Base-by-base conservation (phyloP, 2,329 filamentous ascomycete species). In the Microcyclospora pomicola region DNA sequence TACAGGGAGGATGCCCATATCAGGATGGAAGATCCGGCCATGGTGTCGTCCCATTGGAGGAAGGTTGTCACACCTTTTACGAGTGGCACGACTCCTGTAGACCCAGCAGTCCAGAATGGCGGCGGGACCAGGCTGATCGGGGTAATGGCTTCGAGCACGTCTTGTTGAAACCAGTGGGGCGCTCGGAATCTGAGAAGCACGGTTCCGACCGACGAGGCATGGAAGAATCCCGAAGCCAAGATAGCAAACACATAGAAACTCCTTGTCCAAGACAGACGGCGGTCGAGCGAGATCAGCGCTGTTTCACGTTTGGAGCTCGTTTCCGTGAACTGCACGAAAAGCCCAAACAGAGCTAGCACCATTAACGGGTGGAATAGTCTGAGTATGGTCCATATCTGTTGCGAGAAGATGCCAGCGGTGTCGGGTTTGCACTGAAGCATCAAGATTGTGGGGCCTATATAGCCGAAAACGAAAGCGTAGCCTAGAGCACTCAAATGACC, bases 11-110 rank as follows among this genome's bases (percentile, higher is more conserved):
- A 24, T 4, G 19, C 19, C 19, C 19, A 24, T 24, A 24, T 37
- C 9, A 44, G 24, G 35, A 48, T 44, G 10, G 47, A 45, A 9
- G 40, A 32, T 9, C 39, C 34, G 9, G 47, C 44, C 33, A 43
- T 46, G 5, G 42, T 35, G 28, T 48, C 42, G 34, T 49, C 47
- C 47, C 47, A 49, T 34, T 49, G 47, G 31, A 49, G 31, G 33
- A 49, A 49, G 6, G 42, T 44, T 9, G 47, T 46, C 3, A 47
- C 47, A 2, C 42, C 46, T n/a, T 39, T 38, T 9, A 41, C 42
- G 15, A 45, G 43, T 1, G 42, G 19, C 11, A 43, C 45, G 13
- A 40, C 36, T n/a, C 32, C 13, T 12, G 41, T 38, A 7, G 37
- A 36, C 4, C 27, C 31, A 4, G 27, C 36, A 3, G 38, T 36